Base-by-base conservation (phyloP, 768 basidiomycete species). In the Tylopilus subfusipes region DNA sequence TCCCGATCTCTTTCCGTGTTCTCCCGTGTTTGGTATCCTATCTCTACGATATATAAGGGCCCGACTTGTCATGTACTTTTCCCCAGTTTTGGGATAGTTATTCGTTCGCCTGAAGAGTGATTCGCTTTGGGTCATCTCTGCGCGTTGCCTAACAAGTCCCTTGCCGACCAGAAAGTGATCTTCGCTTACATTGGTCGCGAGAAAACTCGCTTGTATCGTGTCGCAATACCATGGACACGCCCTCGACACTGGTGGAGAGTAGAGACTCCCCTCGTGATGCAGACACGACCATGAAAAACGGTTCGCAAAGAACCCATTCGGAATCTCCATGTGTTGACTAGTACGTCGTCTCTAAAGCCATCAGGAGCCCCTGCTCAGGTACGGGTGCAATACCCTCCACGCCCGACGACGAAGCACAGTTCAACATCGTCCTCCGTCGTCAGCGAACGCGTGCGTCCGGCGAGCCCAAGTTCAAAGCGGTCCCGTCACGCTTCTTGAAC, bases 401-500 rank as follows among this genome's bases (percentile, higher is more conserved):
- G 0, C 81, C 82, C 52, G 21, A 39, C 27, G 61, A 57, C 13
- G 73, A 80, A 44, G 73, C 75, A 0, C 82, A 78, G 54, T 83
- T 77, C 62, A 81, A 78, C 50, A 76, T 82, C 30, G 75, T 86
- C 45, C 71, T 85, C 2, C 80, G 85, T 18, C 76, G 82, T n/a
- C 84, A 85, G 60, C 76, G 82, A 14, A 64, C 70, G 36, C 78
- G 80, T 9, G 76, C 81, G 2, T 66, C 62, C 16, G 78, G 78
- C 40, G 72, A 75, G 2, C 67, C 73, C 19, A 78, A 75, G 54
- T 61, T 66, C 42, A 70, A 68, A 5, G 63, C 60, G 4, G 61
- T 76, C 5, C 83, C 82, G 5, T 85, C 86, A 7, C 79, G 83
- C 34, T 86, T 85, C 62, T 66, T 83, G 24, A 78, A 85, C 57